Evolutionary conservation across 192 early-diverging fungal species (phyloP).

Genomic region (Coemansia biformis): DNA sequence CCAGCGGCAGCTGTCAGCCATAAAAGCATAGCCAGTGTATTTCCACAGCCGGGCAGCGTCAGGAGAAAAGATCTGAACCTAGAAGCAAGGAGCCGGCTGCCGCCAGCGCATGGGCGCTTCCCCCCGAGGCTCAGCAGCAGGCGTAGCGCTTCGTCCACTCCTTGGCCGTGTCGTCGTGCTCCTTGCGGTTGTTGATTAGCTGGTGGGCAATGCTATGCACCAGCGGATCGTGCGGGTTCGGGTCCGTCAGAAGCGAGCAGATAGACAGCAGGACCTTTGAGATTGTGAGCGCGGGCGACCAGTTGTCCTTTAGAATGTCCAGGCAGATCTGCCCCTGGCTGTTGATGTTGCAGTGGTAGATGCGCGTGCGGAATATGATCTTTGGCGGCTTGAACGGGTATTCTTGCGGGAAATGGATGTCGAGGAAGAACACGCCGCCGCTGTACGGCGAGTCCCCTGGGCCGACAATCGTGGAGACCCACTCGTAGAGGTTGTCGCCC

Average conservation of each 20-base stretch:
- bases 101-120: too few species aligned
- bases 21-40: too few species aligned
- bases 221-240: slow-evolving; percentile 92
- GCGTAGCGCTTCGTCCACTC: slow-evolving; percentile 91
- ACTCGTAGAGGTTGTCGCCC: slow-evolving; percentile 93
- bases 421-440: slow-evolving; percentile 88
- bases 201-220: slow-evolving; percentile 87
- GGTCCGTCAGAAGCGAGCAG: slow-evolving; percentile 87
- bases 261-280: slow-evolving; percentile 94
- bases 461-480: slow-evolving; percentile 91
- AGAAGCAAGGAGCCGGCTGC: not conserved
- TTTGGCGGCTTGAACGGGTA: slow-evolving; percentile 98
- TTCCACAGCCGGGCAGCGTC: not conserved
- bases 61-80: too few species aligned
- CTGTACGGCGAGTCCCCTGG: slow-evolving; percentile 85
- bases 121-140: slow-evolving; percentile 29
- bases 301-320: slow-evolving; percentile 96
- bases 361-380: slow-evolving; percentile 85
- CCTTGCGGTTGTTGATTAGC: slow-evolving; percentile 74
- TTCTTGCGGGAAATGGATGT: slow-evolving; percentile 85
- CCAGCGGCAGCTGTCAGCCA: too few species aligned
- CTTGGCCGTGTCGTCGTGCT: slow-evolving; percentile 81
- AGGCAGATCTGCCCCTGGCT: slow-evolving; percentile 86
- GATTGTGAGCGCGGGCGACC: slow-evolving; percentile 93
- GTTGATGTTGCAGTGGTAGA: slow-evolving; percentile 98